Evolutionary conservation across 2,329 filamentous ascomycete genomes (phyloP).

Genomic region (Monosporascus sp.): DNA sequence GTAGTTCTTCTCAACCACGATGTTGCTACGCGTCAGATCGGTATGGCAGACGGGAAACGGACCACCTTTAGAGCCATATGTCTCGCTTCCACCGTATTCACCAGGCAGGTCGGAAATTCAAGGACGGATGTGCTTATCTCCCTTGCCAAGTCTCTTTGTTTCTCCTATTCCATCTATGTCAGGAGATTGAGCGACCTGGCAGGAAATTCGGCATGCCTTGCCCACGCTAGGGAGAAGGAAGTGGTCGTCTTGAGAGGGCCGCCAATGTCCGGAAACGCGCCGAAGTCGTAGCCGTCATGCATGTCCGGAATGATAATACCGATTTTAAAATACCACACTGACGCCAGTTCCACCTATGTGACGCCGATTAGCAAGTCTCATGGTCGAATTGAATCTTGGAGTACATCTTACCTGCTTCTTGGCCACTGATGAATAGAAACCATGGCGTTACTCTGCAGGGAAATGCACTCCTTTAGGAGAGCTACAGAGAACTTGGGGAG

Average conservation of each 20-base stretch:
- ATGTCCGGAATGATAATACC: not conserved
- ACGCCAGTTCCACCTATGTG: not conserved
- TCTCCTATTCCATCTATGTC: not conserved
- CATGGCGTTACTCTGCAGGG: not conserved
- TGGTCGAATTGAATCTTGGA: not conserved
- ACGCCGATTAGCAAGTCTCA: not conserved
- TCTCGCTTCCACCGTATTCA: not conserved
- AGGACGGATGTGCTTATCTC: not conserved
- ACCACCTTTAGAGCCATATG: not conserved
- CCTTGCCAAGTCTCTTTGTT: not conserved
- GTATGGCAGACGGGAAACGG: not conserved
- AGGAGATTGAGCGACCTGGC: not conserved
- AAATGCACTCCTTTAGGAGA: no score
- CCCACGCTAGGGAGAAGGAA: not conserved
- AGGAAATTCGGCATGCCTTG: not conserved
- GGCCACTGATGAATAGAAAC: not conserved
- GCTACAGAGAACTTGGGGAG: no score
- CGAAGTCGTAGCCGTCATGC: not conserved
- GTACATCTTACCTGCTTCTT: not conserved
- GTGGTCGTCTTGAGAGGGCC: not conserved
- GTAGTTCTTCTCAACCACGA: not conserved
- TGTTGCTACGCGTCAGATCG: not conserved
- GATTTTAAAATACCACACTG: not conserved
- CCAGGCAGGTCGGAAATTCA: not conserved
- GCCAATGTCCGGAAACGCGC: not conserved